phyloP scores from a whole-genome alignment of 2,329 filamentous ascomycete species.

The Graphilbum ipis-grandicollis region DNA sequence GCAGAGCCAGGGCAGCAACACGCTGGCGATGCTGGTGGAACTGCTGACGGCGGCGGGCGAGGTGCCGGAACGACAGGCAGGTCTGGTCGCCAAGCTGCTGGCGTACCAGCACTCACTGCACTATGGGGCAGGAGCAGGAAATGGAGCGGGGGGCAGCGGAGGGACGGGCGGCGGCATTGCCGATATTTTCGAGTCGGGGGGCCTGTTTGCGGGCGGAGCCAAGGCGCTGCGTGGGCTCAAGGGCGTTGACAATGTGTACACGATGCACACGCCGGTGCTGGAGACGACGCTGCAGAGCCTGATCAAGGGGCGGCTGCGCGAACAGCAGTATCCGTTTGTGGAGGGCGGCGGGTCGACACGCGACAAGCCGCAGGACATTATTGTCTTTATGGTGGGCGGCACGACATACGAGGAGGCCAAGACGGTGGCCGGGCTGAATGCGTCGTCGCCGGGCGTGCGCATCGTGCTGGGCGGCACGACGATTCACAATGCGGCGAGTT shows the following conservation, averaged over 20 bases:
- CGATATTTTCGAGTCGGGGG: constrained; percentile 80
- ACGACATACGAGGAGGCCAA: constrained; percentile 95
- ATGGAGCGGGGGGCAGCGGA: constrained; percentile 54
- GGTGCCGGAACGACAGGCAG: constrained; percentile 57
- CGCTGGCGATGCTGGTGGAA: constrained; percentile 71
- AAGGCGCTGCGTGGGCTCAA: constrained; percentile 88
- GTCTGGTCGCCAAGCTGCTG: constrained; percentile 66
- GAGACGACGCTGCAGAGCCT: constrained; percentile 81
- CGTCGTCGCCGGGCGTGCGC: constrained; percentile 70
- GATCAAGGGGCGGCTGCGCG: constrained; percentile 76
- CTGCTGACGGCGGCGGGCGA: constrained; percentile 71
- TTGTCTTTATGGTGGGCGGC: constrained; percentile 88
- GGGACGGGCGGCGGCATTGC: constrained; percentile 64
- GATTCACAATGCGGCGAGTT: constrained; percentile 74
- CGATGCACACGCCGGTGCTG: constrained; percentile 80
- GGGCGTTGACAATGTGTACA: constrained; percentile 97
- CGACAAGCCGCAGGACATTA: constrained; percentile 92
- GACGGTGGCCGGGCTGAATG: constrained; percentile 88
- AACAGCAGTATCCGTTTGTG: constrained; percentile 83
- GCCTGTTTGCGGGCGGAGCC: constrained; percentile 67
- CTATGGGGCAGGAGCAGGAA: constrained; percentile 54
- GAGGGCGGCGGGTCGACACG: constrained; percentile 65
- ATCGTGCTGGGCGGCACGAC: constrained; percentile 80
- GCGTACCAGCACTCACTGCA: constrained; percentile 78
- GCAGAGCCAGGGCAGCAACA: constrained; percentile 66